phyloP scores from a whole-genome alignment of 106 monocot genomes.

The Apostasia ramifera region DNA sequence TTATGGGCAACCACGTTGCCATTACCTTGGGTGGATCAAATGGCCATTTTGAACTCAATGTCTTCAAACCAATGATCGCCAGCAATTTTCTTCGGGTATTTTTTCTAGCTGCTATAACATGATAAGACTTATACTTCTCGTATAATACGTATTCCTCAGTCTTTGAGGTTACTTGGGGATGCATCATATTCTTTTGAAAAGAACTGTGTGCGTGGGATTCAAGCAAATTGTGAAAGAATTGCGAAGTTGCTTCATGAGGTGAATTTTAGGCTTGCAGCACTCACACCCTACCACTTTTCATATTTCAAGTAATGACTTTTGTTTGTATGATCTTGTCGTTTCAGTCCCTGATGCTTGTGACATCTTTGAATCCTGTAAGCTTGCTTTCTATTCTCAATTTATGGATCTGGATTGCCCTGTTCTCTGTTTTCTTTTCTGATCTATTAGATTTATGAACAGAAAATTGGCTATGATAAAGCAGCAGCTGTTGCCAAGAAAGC shows the following conservation, averaged over 20 bases:
- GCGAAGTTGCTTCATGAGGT: slow-evolving; percentile 88
- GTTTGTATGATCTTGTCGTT: background rate
- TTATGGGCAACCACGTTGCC: slow-evolving; percentile 95
- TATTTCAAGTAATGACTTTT: slow-evolving; percentile 1
- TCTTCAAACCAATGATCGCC: slow-evolving; percentile 94
- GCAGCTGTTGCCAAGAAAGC: slow-evolving; percentile 99
- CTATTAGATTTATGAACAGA: slow-evolving; percentile 34
- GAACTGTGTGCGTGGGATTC: slow-evolving; percentile 94
- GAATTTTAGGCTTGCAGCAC: slow-evolving; percentile 4
- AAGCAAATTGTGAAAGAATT: slow-evolving; percentile 83
- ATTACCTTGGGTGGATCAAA: slow-evolving; percentile 91
- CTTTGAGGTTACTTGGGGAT: slow-evolving; percentile 90
- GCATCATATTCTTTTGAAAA: slow-evolving; percentile 88
- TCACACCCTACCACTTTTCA: background rate
- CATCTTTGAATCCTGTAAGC: slow-evolving; percentile 94
- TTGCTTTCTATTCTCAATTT: background rate
- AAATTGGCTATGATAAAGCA: slow-evolving; percentile 98
- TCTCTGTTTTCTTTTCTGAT: background rate
- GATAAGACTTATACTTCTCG: background rate
- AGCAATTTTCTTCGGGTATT: slow-evolving; percentile 74
- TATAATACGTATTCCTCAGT: slow-evolving; percentile 21
- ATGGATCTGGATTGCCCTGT: background rate
- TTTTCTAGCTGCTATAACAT: background rate
- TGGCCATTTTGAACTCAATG: slow-evolving; percentile 99
- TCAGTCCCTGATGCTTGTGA: slow-evolving; percentile 96